Conservation (phyloP, 148 eudicot genomes). For the Oxyria digyna region DNA sequence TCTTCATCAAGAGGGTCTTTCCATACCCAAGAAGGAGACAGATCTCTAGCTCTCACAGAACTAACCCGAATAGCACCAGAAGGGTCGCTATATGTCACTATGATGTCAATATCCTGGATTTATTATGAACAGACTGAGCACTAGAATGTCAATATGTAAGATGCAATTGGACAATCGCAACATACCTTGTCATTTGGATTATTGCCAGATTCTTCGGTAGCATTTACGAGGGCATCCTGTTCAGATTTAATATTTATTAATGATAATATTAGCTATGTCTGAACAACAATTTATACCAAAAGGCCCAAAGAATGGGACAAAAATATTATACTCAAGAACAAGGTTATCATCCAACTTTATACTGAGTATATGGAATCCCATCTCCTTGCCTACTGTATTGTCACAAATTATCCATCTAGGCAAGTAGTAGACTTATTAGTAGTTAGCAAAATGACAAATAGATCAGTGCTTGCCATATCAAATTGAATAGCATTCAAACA, state of each 20-base stretch:
- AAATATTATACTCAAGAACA: neutral
- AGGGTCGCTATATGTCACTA: constrained; percentile 79
- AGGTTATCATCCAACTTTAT: neutral
- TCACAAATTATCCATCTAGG: neutral
- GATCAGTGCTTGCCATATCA: neutral
- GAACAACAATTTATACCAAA: neutral
- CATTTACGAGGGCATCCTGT: constrained; percentile 34
- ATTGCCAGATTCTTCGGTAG: constrained; percentile 25
- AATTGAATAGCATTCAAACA: neutral
- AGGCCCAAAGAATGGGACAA: neutral
- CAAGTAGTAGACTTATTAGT: neutral
- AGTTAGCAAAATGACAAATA: neutral
- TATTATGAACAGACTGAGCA: constrained; percentile 14
- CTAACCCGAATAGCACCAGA: constrained; percentile 66
- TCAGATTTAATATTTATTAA: neutral
- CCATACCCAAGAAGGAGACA: constrained; percentile 98
- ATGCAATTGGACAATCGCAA: constrained; percentile 8
- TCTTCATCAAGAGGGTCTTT: constrained; percentile 39
- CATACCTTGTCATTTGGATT: constrained; percentile 51
- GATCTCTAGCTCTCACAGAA: constrained; percentile 64
- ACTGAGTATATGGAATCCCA: neutral
- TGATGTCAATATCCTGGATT: constrained; percentile 84
- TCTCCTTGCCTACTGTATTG: neutral
- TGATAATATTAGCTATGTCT: constrained; percentile 1
- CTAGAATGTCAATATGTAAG: constrained; percentile 10